Evolutionary conservation across 2,329 filamentous ascomycete genomes (phyloP), one percentile per base, ranked within the genome.

Genomic region (Hirsutella thompsonii): DNA sequence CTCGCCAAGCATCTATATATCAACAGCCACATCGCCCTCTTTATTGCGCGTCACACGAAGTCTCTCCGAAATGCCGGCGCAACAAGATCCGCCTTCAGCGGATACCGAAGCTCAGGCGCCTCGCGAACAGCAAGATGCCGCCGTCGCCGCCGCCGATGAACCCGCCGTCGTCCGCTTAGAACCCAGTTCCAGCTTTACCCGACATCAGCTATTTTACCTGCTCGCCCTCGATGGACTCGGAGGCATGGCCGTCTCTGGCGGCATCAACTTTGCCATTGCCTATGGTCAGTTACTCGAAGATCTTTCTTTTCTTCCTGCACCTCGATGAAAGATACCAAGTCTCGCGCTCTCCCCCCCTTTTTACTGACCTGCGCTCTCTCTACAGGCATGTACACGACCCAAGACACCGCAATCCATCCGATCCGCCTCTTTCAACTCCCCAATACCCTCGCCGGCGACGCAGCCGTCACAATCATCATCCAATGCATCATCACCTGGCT

Each of bases 401-500:
- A 61, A 19, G 52, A 66, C 45, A 54, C 53, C 10, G 34, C 41
- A 20, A 45, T 49, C 3, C 49, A 61, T 39, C 64, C 63, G 2
- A 66, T 73, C 45, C 61, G 63, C 14, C 57, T 74, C 36, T 74
- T 68, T 49, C 53, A 60, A 45, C 62, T 70, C 21, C 70, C 70
- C 45, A 70, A 69, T 47, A 72, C 70, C 1, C 57, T 75, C 2
- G 62, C 68, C 9, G 55, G 55, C 5, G 71, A 75, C 51, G 64
- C 64, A 3, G 64, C 60, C 30, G 57, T 74, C 33, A 74, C 70
- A n/a, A 61, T 71, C 43, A 57, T 74, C 45, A 40, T 73, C 39
- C 70, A 74, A 52, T 64, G 58, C 47, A 51, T 69, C 46, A 56
- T 71, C 37, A 74, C 70, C 19, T 75, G 70, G 70, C 55, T 70